Conservation (phyloP, 2,329 filamentous ascomycete genomes). For the Fusarium sp. region DNA sequence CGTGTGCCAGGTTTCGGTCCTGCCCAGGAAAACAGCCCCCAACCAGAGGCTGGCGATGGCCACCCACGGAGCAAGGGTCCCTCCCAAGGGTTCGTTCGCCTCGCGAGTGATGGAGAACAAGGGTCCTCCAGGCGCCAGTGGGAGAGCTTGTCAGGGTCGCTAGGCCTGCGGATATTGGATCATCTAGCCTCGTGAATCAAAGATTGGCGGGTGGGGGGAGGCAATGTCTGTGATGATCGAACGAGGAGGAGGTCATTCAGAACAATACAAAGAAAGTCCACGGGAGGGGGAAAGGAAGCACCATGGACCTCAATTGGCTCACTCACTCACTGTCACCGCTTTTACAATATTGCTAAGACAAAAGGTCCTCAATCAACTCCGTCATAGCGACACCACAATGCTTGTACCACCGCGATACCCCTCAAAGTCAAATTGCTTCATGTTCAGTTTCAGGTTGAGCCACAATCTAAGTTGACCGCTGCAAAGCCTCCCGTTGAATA, state of each 20-base stretch:
- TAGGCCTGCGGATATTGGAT: slow-evolving; percentile 17
- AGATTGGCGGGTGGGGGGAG: slow-evolving; percentile 17
- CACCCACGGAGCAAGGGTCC: slow-evolving; percentile 4
- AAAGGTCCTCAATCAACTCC: background rate
- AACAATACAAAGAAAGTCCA: background rate
- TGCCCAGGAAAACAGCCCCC: background rate
- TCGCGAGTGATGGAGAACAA: slow-evolving; percentile 21
- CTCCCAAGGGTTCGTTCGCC: slow-evolving; percentile 33
- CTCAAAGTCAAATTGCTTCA: slow-evolving; percentile 2
- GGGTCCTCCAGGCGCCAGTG: slow-evolving; percentile 26
- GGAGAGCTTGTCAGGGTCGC: slow-evolving; percentile 24
- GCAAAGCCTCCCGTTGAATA: background rate
- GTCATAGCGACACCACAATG: background rate
- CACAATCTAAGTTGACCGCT: background rate
- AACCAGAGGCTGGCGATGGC: slow-evolving; percentile 24
- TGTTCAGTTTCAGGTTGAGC: background rate
- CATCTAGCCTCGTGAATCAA: slow-evolving; percentile 27
- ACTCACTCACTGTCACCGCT: background rate
- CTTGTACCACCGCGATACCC: background rate
- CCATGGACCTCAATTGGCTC: background rate
- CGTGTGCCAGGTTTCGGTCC: background rate
- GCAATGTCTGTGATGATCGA: background rate
- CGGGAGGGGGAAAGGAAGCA: background rate
- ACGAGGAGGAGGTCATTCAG: background rate
- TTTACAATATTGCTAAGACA: background rate